Conservation (phyloP, 805 yeast genomes). For the Candida lessepsii region DNA sequence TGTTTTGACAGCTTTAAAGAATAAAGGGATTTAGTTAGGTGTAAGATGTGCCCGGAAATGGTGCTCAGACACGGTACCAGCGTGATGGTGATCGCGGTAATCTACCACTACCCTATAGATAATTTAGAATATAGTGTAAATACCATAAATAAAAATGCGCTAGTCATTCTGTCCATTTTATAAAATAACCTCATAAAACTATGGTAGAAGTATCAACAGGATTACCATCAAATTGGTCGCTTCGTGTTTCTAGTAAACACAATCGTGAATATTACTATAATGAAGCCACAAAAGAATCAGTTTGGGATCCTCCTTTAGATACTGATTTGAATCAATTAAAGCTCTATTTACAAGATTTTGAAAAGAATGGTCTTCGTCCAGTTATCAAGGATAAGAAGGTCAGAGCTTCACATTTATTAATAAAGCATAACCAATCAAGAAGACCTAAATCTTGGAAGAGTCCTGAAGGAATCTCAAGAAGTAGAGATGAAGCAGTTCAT, state of each 20-base stretch:
- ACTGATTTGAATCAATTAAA: slow-evolving; percentile 62
- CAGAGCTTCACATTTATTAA: slow-evolving; percentile 75
- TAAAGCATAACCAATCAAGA: slow-evolving; percentile 81
- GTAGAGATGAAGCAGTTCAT: slow-evolving; percentile 80
- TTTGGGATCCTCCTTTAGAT: slow-evolving; percentile 91
- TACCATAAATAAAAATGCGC: slow-evolving; percentile 1
- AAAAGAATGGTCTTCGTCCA: slow-evolving; percentile 45
- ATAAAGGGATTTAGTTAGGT: slow-evolving; percentile 26
- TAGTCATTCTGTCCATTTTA: neutral
- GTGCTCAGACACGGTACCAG: no score
- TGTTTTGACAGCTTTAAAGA: slow-evolving; percentile 64
- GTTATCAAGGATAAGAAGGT: slow-evolving; percentile 53
- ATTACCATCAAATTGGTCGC: slow-evolving; percentile 82
- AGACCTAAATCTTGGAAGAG: slow-evolving; percentile 92
- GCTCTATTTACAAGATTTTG: slow-evolving; percentile 48
- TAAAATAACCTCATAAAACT: slow-evolving; percentile 2
- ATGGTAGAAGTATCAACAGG: slow-evolving; percentile 51
- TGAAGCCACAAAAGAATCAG: slow-evolving; percentile 64
- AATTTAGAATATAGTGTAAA: neutral
- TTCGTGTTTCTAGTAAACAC: slow-evolving; percentile 74
- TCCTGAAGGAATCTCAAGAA: slow-evolving; percentile 64
- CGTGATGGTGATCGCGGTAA: no score
- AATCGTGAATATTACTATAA: slow-evolving; percentile 82
- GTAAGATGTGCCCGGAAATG: no score
- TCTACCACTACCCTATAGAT: neutral